phyloP scores from a whole-genome alignment of 345 rosid genomes.

The Durio zibethinus region DNA sequence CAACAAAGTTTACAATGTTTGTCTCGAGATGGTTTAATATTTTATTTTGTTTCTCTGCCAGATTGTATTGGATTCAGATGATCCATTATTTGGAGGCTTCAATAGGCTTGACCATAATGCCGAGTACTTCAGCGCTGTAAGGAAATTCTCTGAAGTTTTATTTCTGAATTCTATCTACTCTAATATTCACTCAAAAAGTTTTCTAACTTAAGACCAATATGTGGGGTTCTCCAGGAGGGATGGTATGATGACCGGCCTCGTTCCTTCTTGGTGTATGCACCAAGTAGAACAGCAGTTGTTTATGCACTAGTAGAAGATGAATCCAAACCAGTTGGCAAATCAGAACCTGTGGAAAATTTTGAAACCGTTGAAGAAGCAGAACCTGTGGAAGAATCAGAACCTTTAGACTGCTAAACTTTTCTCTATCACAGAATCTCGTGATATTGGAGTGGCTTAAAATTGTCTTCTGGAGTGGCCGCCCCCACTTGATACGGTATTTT shows the following conservation, averaged over 20 bases:
- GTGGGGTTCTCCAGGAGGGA: slow-evolving; percentile 56
- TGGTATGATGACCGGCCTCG: slow-evolving; percentile 62
- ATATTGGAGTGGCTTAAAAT: not conserved
- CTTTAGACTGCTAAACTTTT: slow-evolving; percentile 2
- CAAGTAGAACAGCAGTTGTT: slow-evolving; percentile 80
- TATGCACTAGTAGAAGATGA: slow-evolving; percentile 63
- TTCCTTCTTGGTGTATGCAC: slow-evolving; percentile 79
- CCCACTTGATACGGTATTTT: not conserved
- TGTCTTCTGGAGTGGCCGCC: too few species aligned
- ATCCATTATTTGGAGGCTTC: slow-evolving; percentile 73
- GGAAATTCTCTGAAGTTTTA: slow-evolving; percentile 19
- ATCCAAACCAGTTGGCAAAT: not conserved
- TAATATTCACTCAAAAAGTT: not conserved
- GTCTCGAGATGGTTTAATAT: not conserved
- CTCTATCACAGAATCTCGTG: not conserved
- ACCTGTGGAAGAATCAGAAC: not conserved
- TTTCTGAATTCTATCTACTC: not conserved
- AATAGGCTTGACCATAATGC: slow-evolving; percentile 54
- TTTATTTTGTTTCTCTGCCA: slow-evolving; percentile 20
- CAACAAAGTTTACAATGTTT: not conserved
- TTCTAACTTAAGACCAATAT: not conserved
- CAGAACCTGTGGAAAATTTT: not conserved
- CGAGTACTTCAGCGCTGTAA: slow-evolving; percentile 70
- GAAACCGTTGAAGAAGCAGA: not conserved
- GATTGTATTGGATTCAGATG: slow-evolving; percentile 84